These are phyloP conservation scores for Floccularia luteovirens DNA, from an alignment of 768 basidiomycete genomes.

Conservation along the genomic window DNA sequence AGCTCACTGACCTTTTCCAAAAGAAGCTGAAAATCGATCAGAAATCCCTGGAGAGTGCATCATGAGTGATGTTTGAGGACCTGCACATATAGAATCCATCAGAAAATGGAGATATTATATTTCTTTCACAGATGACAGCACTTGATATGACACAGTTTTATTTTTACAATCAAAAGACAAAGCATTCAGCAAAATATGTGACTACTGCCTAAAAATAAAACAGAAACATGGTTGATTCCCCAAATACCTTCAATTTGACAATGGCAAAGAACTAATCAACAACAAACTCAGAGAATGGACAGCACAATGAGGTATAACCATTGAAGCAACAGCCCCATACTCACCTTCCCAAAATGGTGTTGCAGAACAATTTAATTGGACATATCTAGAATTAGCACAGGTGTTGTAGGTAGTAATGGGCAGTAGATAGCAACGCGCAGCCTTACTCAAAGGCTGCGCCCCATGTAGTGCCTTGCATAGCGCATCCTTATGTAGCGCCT, in stretches of 20 bases:
- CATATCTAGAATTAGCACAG: slow-evolving; percentile 15
- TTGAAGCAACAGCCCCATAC: slow-evolving; percentile 24
- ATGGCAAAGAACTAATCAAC: slow-evolving; percentile 23
- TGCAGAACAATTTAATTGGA: slow-evolving; percentile 28
- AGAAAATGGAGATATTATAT: slow-evolving; percentile 16
- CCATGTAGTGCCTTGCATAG: no score
- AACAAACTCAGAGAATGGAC: slow-evolving; percentile 12
- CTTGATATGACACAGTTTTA: slow-evolving; percentile 3
- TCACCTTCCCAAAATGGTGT: slow-evolving; percentile 30
- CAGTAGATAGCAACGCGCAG: no score
- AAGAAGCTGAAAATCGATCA: slow-evolving; percentile 14
- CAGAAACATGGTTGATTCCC: slow-evolving; percentile 4
- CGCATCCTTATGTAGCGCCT: no score
- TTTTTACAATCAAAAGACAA: slow-evolving; percentile 12
- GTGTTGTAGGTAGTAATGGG: no score
- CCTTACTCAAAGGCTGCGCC: no score
- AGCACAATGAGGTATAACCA: slow-evolving; percentile 14
- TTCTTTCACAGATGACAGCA: slow-evolving; percentile 15
- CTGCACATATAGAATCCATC: slow-evolving; percentile 12
- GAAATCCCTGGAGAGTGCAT: slow-evolving; percentile 11
- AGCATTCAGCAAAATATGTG: slow-evolving; percentile 9
- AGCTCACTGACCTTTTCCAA: slow-evolving; percentile 20
- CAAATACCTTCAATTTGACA: slow-evolving; percentile 15
- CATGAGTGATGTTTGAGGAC: slow-evolving; percentile 23
- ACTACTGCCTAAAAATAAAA: slow-evolving; percentile 10